Base-by-base conservation (phyloP, 139 green algal genomes). In the Zygnema cylindricum region DNA sequence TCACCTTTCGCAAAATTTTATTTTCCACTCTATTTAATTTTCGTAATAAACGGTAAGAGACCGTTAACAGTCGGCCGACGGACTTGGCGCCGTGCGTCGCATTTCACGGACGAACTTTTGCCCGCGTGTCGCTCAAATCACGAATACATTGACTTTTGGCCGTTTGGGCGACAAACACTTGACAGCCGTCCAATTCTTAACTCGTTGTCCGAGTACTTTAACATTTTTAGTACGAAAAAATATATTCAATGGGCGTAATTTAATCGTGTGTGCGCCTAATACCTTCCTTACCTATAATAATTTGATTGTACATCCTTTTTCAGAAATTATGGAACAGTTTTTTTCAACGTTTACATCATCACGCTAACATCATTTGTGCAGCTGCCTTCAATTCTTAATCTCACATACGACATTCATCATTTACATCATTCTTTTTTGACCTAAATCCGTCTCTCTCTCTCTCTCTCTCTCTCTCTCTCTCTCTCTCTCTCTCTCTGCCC, bases 241-340 rank as follows among this genome's bases (percentile, higher is more conserved):
- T n/a, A n/a, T n/a, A n/a, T n/a, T n/a, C n/a, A n/a, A n/a, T n/a
- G n/a, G n/a, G n/a, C n/a, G n/a, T n/a, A n/a, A n/a, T n/a, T n/a
- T n/a, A n/a, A n/a, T n/a, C n/a, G n/a, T n/a, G n/a, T 99, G 40
- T n/a, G 99, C 98, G 77, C 96, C 94, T 81, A 99, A 99, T 88
- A 97, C 96, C 16, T 33, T 39, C 77, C 77, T n/a, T 39, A n/a
- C 23, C 32, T 7, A n/a, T 43, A 77, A 39, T 63, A 36, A 30
- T 38, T 0, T 2, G 76, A 16, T 23, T 38, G 43, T 25, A 30
- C n/a, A 30, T 22, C 33, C 36, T 85, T 38, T 85, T 0, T 35
- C 11, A n/a, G n/a, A n/a, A n/a, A n/a, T n/a, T n/a, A n/a, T n/a
- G n/a, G n/a, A n/a, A n/a, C n/a, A n/a, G n/a, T 77, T 32, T 84